Percentiles rank a stretch among this genome's conserved stretches.
Evolutionary conservation across 2,329 filamentous ascomycete species (phyloP).

Genomic region (Aureobasidium uvarum): DNA sequence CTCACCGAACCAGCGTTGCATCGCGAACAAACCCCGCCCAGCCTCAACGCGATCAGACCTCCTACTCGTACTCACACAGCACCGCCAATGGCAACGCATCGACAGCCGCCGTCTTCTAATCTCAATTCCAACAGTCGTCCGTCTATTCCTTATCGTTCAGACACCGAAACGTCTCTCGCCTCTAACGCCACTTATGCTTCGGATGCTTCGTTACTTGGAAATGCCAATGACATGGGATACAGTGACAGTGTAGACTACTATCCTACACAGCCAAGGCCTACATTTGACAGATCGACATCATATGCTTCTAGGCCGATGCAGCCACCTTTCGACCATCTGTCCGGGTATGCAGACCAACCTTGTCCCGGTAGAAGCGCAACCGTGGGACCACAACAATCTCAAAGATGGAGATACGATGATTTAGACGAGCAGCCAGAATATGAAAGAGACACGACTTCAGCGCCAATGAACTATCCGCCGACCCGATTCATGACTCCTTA

Average conservation of each 20-base stretch:
- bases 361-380: conserved; percentile 21
- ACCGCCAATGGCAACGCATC: conserved; percentile 5
- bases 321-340: conserved; percentile 10
- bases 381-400: conserved; percentile 12
- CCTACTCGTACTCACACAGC: conserved; percentile 14
- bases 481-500: neutral
- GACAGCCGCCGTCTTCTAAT: neutral
- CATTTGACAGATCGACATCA: conserved; percentile 27
- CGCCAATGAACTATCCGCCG: neutral
- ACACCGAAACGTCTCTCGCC: conserved; percentile 56
- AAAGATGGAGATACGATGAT: neutral
- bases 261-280: conserved; percentile 3
- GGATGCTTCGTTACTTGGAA: conserved; percentile 60
- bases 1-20: neutral
- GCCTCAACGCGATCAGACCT: conserved; percentile 41
- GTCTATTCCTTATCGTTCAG: conserved; percentile 39
- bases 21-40: conserved; percentile 2
- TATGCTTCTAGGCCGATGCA: conserved; percentile 11
- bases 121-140: conserved; percentile 35
- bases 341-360: conserved; percentile 6
- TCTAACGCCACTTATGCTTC: conserved; percentile 60
- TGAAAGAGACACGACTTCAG: neutral
- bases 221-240: conserved; percentile 60
- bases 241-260: conserved; percentile 15
- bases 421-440: neutral